A percentile compares a stretch with the other conserved stretches of the same genome.
Evolutionary conservation across 768 basidiomycete genomes (phyloP).

Genomic region (Amanita rimosa): DNA sequence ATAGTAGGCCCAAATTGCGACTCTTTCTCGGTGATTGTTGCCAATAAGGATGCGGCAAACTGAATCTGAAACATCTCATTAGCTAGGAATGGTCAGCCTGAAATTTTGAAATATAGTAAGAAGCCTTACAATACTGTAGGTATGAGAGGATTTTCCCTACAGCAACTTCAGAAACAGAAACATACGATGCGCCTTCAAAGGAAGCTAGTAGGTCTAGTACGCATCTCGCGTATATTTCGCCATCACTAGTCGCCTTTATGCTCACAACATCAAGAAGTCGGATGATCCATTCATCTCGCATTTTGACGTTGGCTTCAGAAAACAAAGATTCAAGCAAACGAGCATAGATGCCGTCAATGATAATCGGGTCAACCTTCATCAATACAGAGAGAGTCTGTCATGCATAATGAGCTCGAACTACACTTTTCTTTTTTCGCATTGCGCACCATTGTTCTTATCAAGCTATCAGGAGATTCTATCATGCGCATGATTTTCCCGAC

Average conservation of each 20-base stretch:
- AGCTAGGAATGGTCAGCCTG: conserved; percentile 20
- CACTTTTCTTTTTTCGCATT: neutral
- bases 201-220: conserved; percentile 30
- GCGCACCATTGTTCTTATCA: conserved; percentile 47
- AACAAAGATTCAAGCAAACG: neutral
- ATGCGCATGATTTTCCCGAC: conserved; percentile 64
- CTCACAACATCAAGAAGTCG: conserved; percentile 48
- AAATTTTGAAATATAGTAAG: neutral
- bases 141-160: conserved; percentile 45
- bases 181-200: conserved; percentile 22
- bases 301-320: neutral
- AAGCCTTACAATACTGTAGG: conserved; percentile 35
- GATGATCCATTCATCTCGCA: neutral
- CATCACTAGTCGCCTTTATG: conserved; percentile 33
- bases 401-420: neutral
- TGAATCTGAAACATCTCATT: conserved; percentile 26
- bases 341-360: neutral
- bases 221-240: conserved; percentile 45
- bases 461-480: conserved; percentile 45
- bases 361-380: conserved; percentile 9
- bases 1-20: conserved; percentile 39
- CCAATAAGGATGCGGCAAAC: conserved; percentile 33
- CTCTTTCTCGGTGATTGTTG: conserved; percentile 28
- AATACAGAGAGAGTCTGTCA: conserved; percentile 2
- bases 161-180: conserved; percentile 39